Base-by-base conservation (phyloP, 768 basidiomycete genomes). In the Lactarius deliciosus region DNA sequence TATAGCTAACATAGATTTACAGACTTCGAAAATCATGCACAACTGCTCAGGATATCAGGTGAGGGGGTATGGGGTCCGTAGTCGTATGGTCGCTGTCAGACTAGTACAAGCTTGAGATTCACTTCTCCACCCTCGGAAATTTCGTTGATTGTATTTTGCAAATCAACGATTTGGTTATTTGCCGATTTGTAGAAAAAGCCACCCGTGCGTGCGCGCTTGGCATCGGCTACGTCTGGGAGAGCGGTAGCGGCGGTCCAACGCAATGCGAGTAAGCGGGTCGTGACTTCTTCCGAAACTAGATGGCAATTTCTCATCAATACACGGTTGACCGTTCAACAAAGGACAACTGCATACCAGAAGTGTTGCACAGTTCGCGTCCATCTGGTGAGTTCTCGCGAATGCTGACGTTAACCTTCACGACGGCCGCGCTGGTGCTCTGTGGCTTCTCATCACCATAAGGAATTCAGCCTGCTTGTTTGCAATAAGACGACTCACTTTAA, bases 201-300 rank as follows among this genome's bases (percentile, higher is more conserved):
- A 32, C 22, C 32, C 25, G 34, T 41, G 53, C 66, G 66, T 20
- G 58, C 66, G 25, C 58, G 66, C 53, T 56, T 63, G 8, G 13
- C 36, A 1, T 55, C 25, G 2, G 40, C 53, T 8, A 1, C 15
- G 10, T 32, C 8, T 0, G 22, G 22, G 8, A 68, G 34, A 2
- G 13, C 58, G 2, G 20, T 28, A 18, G 66, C 41, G 18, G 45
- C 53, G 43, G 25, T 47, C 66, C 66, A 68, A 5, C 66, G 62
- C 53, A 68, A 40, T 20, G 62, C 66, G 9, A 15, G 41, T 15
- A 68, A 50, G 53, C 66, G 66, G 34, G 30, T 68, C 34, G 57
- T 32, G 16, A 0, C 1, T 40, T 60, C 66, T 11, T 38, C 63
- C 53, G 43, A 58, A 32, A 63, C 66, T 68, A 41, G 22, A 36